These are phyloP conservation scores for Fusarium caatingaense DNA, from an alignment of 2,329 filamentous ascomycete species.

Conservation along the genomic window DNA sequence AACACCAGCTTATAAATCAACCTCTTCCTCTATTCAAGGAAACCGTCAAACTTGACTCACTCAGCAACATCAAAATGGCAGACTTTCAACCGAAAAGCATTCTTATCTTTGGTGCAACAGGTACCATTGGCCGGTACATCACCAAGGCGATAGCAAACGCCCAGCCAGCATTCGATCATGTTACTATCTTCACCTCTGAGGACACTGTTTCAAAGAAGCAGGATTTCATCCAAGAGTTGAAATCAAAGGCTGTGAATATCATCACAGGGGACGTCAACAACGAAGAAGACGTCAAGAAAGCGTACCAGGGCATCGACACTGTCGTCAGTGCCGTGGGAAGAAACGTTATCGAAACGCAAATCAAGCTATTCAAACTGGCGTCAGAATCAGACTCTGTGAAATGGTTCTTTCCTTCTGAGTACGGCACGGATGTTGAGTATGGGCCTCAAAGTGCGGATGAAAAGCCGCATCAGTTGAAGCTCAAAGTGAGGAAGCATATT, in stretches of 20 bases:
- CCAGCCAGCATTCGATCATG: conserved; percentile 49
- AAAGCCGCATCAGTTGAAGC: conserved; percentile 75
- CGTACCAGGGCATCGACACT: conserved; percentile 71
- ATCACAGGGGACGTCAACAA: conserved; percentile 54
- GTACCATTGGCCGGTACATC: conserved; percentile 57
- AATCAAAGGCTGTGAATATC: conserved; percentile 40
- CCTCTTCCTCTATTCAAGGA: not conserved
- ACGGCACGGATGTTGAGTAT: conserved; percentile 74
- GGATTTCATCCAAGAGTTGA: conserved; percentile 34
- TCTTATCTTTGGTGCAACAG: conserved; percentile 55
- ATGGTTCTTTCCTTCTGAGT: conserved; percentile 76
- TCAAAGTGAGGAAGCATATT: conserved; percentile 73
- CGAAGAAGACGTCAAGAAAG: conserved; percentile 61
- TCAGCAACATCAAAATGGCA: conserved; percentile 24
- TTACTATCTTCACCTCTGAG: conserved; percentile 51
- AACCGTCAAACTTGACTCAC: not conserved
- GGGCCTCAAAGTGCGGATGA: conserved; percentile 67
- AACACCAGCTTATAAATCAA: conserved; percentile 14
- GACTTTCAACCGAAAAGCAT: conserved; percentile 36
- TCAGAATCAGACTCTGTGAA: conserved; percentile 64
- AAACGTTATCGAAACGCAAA: conserved; percentile 69
- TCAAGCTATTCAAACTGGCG: conserved; percentile 70
- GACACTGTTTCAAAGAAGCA: conserved; percentile 34
- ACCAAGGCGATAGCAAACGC: conserved; percentile 52
- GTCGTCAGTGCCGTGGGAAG: conserved; percentile 74